Evolutionary conservation across 192 early-diverging fungal species (phyloP).

Genomic region (Spinellus fusiger): DNA sequence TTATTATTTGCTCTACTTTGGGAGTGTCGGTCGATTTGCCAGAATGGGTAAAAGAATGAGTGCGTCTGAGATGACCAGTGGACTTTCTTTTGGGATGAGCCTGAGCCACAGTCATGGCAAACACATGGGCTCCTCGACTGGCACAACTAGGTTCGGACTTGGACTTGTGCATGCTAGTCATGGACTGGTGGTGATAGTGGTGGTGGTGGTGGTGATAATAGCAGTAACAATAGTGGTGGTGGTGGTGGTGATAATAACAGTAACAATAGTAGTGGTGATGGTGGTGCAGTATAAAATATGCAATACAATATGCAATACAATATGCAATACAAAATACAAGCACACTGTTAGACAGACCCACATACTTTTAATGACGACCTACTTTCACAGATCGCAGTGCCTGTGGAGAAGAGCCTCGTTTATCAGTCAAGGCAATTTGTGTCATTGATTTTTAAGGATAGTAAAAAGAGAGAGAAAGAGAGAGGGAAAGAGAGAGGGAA

Average conservation of each 20-base stretch:
- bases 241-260: background rate
- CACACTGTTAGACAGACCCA: no score
- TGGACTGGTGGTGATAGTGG: background rate
- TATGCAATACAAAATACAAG: no score
- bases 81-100: conserved; percentile 25
- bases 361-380: no score
- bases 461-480: background rate
- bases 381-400: background rate
- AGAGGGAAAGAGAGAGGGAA: background rate
- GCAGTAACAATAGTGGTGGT: background rate
- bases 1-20: background rate
- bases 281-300: background rate
- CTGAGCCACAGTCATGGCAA: background rate
- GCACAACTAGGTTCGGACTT: conserved; percentile 25
- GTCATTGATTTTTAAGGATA: background rate
- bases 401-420: background rate
- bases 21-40: conserved; percentile 1
- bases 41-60: background rate
- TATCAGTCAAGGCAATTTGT: background rate
- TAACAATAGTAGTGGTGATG: background rate
- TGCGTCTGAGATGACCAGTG: conserved; percentile 18
- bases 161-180: conserved; percentile 21
- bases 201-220: background rate
- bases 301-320: no score
- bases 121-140: background rate